phyloP scores from a whole-genome alignment of 140 eudicot species.

The Ambrosia hybrid region DNA sequence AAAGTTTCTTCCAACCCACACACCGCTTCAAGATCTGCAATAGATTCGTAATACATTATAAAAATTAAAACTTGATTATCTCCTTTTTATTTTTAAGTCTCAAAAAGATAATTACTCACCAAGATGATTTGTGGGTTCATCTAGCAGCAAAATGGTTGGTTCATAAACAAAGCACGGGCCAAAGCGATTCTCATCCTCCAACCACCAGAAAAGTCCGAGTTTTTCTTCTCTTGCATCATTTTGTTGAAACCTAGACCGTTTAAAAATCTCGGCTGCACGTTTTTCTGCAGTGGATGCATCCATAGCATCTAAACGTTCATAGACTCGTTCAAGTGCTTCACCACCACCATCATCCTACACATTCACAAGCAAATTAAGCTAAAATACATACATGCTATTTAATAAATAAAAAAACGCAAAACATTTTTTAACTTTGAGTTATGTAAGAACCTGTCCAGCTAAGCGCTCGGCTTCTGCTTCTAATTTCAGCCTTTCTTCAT shows the following conservation, averaged over 20 bases:
- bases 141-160: conserved; percentile 81
- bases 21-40: conserved; percentile 88
- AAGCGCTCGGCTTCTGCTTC: conserved; percentile 82
- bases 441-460: conserved; percentile 62
- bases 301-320: conserved; percentile 89
- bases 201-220: conserved; percentile 94
- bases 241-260: conserved; percentile 86
- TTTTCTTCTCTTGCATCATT: conserved; percentile 85
- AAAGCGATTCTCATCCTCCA: conserved; percentile 99
- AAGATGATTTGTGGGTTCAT: conserved; percentile 98
- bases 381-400: not conserved
- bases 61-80: not conserved
- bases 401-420: not conserved
- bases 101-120: conserved; percentile 38
- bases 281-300: conserved; percentile 95
- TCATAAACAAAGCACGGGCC: conserved; percentile 93
- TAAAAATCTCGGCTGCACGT: conserved; percentile 92
- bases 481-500: conserved; percentile 74
- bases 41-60: not conserved
- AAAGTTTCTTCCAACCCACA: conserved; percentile 92
- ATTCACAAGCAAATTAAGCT: not conserved
- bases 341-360: conserved; percentile 93
- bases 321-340: conserved; percentile 78
- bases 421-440: not conserved
- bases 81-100: not conserved